phyloP scores from a whole-genome alignment of 768 basidiomycete genomes.

The Pleurotus sapidus region DNA sequence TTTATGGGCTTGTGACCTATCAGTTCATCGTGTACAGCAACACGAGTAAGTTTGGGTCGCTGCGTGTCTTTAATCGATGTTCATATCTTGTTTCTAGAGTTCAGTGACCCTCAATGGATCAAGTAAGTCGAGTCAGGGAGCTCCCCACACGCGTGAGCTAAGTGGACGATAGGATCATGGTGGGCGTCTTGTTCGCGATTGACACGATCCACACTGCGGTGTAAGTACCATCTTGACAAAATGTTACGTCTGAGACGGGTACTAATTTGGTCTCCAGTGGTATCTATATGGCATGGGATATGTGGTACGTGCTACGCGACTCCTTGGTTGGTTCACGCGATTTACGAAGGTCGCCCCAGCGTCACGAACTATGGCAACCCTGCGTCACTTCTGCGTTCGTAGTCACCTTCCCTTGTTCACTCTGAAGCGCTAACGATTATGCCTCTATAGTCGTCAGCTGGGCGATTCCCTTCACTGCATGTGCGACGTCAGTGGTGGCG shows the following conservation, averaged over 20 bases:
- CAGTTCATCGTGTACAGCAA: constrained; percentile 33
- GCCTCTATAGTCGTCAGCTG: constrained; percentile 35
- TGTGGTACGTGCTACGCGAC: constrained; percentile 20
- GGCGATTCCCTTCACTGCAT: constrained; percentile 49
- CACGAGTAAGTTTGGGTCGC: constrained; percentile 22
- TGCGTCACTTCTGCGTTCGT: constrained; percentile 28
- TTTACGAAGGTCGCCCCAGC: constrained; percentile 15
- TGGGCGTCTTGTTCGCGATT: constrained; percentile 27
- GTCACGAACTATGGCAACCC: constrained; percentile 39
- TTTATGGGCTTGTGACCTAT: constrained; percentile 34
- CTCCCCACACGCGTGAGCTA: not conserved
- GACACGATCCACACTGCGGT: constrained; percentile 36
- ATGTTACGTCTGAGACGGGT: not conserved
- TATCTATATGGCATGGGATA: constrained; percentile 31
- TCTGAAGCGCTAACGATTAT: not conserved
- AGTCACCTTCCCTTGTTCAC: not conserved
- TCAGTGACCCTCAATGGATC: constrained; percentile 35
- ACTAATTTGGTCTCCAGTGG: constrained; percentile 17
- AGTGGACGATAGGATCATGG: constrained; percentile 21
- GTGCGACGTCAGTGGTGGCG: constrained; percentile 42
- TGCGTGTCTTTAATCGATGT: not conserved
- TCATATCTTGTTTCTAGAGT: constrained; percentile 19
- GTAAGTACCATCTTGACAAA: constrained; percentile 19
- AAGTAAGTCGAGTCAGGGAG: constrained; percentile 17
- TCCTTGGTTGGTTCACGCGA: not conserved